Evolutionary conservation across 345 rosid species (phyloP).

Genomic region (Barbarea vulgaris): DNA sequence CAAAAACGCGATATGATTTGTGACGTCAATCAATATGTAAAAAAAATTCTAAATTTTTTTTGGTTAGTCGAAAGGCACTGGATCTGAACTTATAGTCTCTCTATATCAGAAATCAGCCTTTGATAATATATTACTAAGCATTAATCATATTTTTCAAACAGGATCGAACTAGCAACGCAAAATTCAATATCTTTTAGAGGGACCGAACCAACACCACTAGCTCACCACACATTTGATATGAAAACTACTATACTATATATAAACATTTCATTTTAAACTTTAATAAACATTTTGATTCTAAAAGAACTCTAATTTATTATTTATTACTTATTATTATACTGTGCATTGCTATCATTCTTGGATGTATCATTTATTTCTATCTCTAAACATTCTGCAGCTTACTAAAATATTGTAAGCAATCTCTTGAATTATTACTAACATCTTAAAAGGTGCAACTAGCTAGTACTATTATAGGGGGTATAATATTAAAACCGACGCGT

Average conservation of each 20-base stretch:
- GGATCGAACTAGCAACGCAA: neutral
- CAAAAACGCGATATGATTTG: constrained; percentile 2
- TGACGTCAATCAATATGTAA: constrained; percentile 11
- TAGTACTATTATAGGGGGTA: constrained; percentile 26
- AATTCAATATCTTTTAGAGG: neutral
- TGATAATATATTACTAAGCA: neutral
- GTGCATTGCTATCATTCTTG: constrained; percentile 11
- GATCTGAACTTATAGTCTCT: neutral
- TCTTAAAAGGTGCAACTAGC: constrained; percentile 44
- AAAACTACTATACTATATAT: neutral
- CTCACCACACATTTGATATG: neutral
- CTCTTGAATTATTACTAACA: constrained; percentile 41
- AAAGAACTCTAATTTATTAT: neutral
- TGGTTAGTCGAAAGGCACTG: neutral
- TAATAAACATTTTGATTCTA: neutral
- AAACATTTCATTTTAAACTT: neutral
- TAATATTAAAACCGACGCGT: constrained; percentile 31
- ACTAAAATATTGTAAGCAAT: constrained; percentile 33
- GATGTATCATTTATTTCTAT: constrained; percentile 8
- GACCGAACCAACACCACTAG: neutral
- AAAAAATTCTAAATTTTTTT: neutral
- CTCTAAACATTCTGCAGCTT: constrained; percentile 28
- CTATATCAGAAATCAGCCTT: neutral
- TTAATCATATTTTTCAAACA: neutral
- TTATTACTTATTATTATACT: neutral